Percentiles rank a stretch among this genome's conserved stretches.
Evolutionary conservation across 495 filamentous ascomycete genomes (phyloP).

Genomic region (Neurospora sp.): DNA sequence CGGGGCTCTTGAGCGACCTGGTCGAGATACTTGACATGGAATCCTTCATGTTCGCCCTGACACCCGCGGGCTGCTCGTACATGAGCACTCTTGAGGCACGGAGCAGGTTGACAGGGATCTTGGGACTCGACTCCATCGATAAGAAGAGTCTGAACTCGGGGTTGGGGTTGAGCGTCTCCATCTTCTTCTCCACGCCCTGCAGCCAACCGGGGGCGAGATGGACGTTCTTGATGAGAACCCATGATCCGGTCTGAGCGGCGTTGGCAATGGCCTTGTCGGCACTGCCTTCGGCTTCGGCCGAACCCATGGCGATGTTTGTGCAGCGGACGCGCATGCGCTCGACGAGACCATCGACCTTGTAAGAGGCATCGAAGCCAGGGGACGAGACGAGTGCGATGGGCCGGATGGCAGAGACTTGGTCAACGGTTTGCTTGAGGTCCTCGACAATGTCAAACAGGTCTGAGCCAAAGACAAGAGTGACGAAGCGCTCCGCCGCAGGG

Average conservation of each 20-base stretch:
- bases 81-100: slow-evolving; percentile 89
- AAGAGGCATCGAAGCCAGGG: slow-evolving; percentile 95
- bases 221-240: slow-evolving; percentile 99
- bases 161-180: slow-evolving; percentile 91
- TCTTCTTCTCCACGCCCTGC: slow-evolving; percentile 90
- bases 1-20: slow-evolving; percentile 70
- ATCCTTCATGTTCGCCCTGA: slow-evolving; percentile 98
- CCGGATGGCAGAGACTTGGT: slow-evolving; percentile 71
- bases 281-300: slow-evolving; percentile 80
- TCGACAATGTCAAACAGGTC: slow-evolving; percentile 69
- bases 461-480: slow-evolving; percentile 80
- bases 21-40: slow-evolving; percentile 74
- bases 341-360: slow-evolving; percentile 94
- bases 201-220: slow-evolving; percentile 94
- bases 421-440: slow-evolving; percentile 76
- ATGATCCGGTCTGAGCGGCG: slow-evolving; percentile 83
- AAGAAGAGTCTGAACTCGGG: slow-evolving; percentile 91
- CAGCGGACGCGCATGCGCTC: slow-evolving; percentile 71
- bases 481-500: slow-evolving; percentile 80
- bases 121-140: slow-evolving; percentile 94
- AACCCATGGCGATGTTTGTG: slow-evolving; percentile 98
- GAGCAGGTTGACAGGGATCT: slow-evolving; percentile 93
- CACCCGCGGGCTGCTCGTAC: slow-evolving; percentile 96
- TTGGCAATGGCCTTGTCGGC: slow-evolving; percentile 94
- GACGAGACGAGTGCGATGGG: slow-evolving; percentile 89